Percentiles rank a stretch among this genome's conserved stretches.
Conservation (phyloP, 1,284 basidiomycete genomes). For the Puccinia novopanici region DNA sequence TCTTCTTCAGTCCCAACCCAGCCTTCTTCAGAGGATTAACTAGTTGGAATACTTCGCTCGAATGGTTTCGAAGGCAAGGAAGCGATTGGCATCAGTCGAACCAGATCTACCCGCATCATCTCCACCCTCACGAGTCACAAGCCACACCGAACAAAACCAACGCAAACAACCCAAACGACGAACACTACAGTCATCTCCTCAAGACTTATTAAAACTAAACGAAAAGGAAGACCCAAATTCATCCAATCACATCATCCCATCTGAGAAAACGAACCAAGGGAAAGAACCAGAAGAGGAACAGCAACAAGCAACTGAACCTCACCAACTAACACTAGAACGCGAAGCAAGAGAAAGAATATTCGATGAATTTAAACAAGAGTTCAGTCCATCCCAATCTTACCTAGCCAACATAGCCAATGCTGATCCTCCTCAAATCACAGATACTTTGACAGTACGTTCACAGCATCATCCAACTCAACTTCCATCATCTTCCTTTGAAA, state of each 20-base stretch:
- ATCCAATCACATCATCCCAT: not conserved
- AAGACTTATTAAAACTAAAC: not conserved
- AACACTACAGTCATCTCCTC: not conserved
- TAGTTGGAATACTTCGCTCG: not conserved
- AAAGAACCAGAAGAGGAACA: not conserved
- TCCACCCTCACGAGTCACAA: not conserved
- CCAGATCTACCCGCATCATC: not conserved
- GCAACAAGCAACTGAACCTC: not conserved
- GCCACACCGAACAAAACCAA: not conserved
- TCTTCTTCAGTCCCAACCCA: too few species aligned
- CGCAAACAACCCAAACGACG: slow-evolving; percentile 20
- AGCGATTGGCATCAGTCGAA: slow-evolving; percentile 7
- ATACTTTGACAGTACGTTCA: slow-evolving; percentile 42
- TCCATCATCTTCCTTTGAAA: not conserved
- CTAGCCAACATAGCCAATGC: not conserved
- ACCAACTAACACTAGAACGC: slow-evolving; percentile 2
- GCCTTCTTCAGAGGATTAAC: too few species aligned
- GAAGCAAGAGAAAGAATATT: slow-evolving; percentile 41
- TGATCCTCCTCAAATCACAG: slow-evolving; percentile 15
- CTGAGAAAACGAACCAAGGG: not conserved
- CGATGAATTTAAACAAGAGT: slow-evolving; percentile 41
- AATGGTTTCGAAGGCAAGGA: slow-evolving; percentile 4
- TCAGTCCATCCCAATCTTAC: not conserved
- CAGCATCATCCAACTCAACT: too few species aligned
- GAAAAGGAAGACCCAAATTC: not conserved